These are phyloP conservation scores for Trichophyton mentagrophytes DNA, from an alignment of 2,329 filamentous ascomycete genomes.

Conservation along the genomic window DNA sequence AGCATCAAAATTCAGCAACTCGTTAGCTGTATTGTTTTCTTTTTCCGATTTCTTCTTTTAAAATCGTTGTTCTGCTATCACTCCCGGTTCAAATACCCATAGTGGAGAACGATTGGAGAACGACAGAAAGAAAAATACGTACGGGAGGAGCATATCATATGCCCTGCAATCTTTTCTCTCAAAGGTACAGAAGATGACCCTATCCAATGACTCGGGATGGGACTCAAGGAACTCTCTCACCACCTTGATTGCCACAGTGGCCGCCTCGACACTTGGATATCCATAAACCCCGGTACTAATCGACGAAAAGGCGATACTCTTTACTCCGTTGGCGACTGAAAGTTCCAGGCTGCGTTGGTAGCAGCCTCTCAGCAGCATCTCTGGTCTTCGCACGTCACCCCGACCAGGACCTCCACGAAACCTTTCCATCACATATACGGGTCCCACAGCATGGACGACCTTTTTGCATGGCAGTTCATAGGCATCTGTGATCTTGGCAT, in stretches of 20 bases:
- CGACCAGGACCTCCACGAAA: conserved; percentile 24
- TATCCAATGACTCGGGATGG: conserved; percentile 43
- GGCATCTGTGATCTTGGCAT: conserved; percentile 68
- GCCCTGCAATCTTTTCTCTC: conserved; percentile 60
- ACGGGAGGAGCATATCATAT: conserved; percentile 64
- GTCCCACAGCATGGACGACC: conserved; percentile 85
- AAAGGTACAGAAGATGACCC: conserved; percentile 78
- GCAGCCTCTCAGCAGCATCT: conserved; percentile 43
- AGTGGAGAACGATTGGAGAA: neutral
- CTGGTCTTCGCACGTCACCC: conserved; percentile 14
- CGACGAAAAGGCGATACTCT: conserved; percentile 66
- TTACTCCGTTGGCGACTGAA: conserved; percentile 54
- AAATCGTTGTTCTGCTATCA: no score
- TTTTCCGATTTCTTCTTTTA: no score
- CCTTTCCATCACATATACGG: conserved; percentile 47
- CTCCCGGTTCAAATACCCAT: neutral
- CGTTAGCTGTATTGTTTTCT: neutral
- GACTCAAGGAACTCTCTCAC: conserved; percentile 42
- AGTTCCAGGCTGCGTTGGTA: conserved; percentile 61
- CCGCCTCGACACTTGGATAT: conserved; percentile 64
- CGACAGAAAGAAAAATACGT: conserved; percentile 28
- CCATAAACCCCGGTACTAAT: conserved; percentile 86
- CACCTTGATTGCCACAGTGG: conserved; percentile 54
- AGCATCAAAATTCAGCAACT: neutral
- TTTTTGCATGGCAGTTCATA: conserved; percentile 63